Evolutionary conservation across 306 rosid species (phyloP).

Genomic region (Cercis canadensis): DNA sequence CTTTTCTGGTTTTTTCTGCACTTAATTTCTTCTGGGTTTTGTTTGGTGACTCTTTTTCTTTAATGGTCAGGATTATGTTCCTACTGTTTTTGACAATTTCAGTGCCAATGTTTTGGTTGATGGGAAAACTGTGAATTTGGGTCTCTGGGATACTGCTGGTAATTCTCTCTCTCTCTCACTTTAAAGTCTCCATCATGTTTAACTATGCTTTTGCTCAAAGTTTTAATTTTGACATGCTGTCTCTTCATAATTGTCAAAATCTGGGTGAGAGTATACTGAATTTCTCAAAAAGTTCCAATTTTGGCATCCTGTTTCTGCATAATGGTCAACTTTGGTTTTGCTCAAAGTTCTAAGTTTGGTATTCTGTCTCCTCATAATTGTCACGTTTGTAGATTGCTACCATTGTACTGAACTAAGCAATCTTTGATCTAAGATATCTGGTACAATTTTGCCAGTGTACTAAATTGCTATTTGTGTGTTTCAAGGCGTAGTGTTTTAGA

Average conservation of each 20-base stretch:
- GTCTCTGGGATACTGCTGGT: conserved; percentile 79
- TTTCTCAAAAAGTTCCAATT: too few relatives aligned
- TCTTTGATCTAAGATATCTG: neutral
- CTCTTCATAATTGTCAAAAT: too few relatives aligned
- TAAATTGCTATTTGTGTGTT: neutral
- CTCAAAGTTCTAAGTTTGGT: too few relatives aligned
- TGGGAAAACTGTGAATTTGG: conserved; percentile 57
- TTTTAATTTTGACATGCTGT: neutral
- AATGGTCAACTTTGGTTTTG: too few relatives aligned
- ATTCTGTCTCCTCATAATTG: too few relatives aligned
- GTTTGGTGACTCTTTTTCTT: neutral
- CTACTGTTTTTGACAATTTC: conserved; percentile 66
- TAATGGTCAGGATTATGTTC: conserved; percentile 59
- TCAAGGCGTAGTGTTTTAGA: too few relatives aligned
- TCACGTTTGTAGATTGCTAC: too few relatives aligned
- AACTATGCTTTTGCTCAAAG: neutral
- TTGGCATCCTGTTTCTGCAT: too few relatives aligned
- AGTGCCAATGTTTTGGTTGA: conserved; percentile 60
- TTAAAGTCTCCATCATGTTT: neutral
- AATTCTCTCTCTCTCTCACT: conserved; percentile 14
- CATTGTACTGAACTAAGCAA: neutral
- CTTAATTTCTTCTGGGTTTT: conserved; percentile 20
- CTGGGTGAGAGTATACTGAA: too few relatives aligned
- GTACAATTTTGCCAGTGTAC: neutral
- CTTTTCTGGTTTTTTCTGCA: neutral